These are phyloP conservation scores for Jaapia argillacea DNA, from an alignment of 768 basidiomycete species.

Conservation along the genomic window DNA sequence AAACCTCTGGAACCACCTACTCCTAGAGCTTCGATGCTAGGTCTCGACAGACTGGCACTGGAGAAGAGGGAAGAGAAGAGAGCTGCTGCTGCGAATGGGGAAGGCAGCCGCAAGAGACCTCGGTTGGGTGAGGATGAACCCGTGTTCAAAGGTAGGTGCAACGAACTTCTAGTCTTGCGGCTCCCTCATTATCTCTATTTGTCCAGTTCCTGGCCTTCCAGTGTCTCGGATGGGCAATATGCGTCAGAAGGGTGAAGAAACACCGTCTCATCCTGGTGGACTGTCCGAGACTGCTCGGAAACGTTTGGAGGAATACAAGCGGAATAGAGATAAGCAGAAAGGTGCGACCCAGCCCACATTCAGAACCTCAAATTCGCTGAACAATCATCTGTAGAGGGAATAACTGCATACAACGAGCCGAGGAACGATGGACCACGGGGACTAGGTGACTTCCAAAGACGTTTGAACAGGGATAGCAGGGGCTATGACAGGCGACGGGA, in stretches of 20 bases:
- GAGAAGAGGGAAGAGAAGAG: conserved; percentile 69
- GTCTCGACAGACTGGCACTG: conserved; percentile 79
- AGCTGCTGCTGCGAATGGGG: conserved; percentile 31
- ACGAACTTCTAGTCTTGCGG: too few species aligned
- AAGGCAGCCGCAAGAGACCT: conserved; percentile 54
- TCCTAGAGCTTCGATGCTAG: conserved; percentile 71
- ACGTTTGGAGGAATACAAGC: conserved; percentile 69
- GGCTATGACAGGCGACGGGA: conserved; percentile 17
- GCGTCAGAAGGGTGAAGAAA: conserved; percentile 78
- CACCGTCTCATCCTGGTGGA: conserved; percentile 89
- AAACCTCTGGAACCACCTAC: conserved; percentile 68
- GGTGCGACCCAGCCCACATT: conserved; percentile 37
- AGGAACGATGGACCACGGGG: conserved; percentile 57
- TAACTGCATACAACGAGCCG: conserved; percentile 46
- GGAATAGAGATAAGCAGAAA: conserved; percentile 56
- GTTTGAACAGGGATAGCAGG: conserved; percentile 53
- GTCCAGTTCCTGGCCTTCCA: conserved; percentile 71
- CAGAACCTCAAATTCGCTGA: neutral
- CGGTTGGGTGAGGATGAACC: conserved; percentile 52
- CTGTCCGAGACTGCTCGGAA: conserved; percentile 66
- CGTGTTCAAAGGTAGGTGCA: conserved; percentile 81
- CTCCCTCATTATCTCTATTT: neutral
- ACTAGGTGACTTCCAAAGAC: conserved; percentile 88
- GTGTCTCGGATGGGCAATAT: conserved; percentile 43
- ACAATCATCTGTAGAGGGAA: conserved; percentile 45